Percentiles rank a stretch among this genome's conserved stretches.
phyloP scores from a whole-genome alignment of 2,329 filamentous ascomycete species.

The Ceratocystis smalleyi region DNA sequence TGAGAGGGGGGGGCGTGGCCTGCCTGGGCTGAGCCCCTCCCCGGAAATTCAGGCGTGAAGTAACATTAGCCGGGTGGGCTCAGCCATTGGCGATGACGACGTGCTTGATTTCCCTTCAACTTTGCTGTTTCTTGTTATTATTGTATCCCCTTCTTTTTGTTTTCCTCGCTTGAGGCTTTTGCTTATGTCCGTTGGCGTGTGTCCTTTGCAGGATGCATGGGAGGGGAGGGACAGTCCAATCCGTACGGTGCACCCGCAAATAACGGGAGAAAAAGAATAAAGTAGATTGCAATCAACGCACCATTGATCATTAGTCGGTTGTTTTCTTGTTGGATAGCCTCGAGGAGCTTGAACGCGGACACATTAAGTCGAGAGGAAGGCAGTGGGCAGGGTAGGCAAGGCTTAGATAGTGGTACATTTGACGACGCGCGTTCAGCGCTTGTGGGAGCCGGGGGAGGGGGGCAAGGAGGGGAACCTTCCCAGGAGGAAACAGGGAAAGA shows the following conservation, averaged over 20 bases:
- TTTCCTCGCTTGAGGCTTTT: neutral
- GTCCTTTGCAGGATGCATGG: no score
- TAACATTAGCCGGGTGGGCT: neutral
- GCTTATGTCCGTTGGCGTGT: no score
- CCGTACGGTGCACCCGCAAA: no score
- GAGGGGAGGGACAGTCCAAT: no score
- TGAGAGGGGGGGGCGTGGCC: neutral
- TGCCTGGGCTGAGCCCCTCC: neutral
- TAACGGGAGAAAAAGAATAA: neutral
- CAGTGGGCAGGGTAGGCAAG: no score
- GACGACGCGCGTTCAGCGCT: neutral
- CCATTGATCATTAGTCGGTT: no score
- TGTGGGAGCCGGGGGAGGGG: neutral
- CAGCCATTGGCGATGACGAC: conserved; percentile 4
- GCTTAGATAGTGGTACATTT: neutral
- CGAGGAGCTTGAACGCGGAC: neutral
- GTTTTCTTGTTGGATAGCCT: no score
- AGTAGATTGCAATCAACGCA: neutral
- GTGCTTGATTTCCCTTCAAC: neutral
- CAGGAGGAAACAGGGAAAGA: conserved; percentile 11
- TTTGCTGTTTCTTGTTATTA: neutral
- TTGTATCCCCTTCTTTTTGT: neutral
- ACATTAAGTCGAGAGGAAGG: neutral
- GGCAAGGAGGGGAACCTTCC: neutral
- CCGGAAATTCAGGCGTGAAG: neutral